These are phyloP conservation scores for Phoma sp. DNA, from an alignment of 2,329 filamentous ascomycete genomes.

Conservation along the genomic window DNA sequence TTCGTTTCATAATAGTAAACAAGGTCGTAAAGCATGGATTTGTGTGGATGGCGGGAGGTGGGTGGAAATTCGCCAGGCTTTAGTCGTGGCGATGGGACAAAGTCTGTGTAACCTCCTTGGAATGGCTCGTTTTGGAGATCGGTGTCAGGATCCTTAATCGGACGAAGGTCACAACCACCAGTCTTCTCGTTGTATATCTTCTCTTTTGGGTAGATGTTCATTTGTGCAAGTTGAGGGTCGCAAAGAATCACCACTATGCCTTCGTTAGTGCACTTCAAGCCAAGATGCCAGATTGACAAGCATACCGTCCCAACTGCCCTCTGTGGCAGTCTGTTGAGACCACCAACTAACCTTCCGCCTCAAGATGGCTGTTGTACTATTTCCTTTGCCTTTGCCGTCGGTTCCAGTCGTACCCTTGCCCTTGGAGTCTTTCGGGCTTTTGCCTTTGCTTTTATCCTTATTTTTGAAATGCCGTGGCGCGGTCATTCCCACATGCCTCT, in stretches of 20 bases:
- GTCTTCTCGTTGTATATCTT: not conserved
- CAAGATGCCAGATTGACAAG: too few relatives aligned
- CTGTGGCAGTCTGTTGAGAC: constrained; percentile 24
- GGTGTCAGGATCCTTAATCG: not conserved
- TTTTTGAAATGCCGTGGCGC: constrained; percentile 18
- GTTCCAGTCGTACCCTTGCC: not conserved
- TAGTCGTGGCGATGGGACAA: constrained; percentile 26
- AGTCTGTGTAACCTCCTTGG: constrained; percentile 43
- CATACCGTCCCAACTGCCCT: constrained; percentile 45
- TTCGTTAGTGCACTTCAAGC: not conserved
- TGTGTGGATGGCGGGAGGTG: constrained; percentile 29
- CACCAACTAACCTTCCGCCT: constrained; percentile 43
- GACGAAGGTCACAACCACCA: not conserved
- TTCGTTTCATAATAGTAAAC: constrained; percentile 38
- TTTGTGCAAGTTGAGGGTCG: constrained; percentile 37
- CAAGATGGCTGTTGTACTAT: constrained; percentile 38
- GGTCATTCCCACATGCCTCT: constrained; percentile 46
- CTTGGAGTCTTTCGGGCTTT: not conserved
- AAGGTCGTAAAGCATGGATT: constrained; percentile 39
- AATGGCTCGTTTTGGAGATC: constrained; percentile 31
- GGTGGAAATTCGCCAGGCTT: not conserved
- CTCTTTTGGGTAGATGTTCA: constrained; percentile 6
- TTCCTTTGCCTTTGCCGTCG: constrained; percentile 25
- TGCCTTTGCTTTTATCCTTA: not conserved
- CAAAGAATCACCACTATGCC: constrained; percentile 40